Percentiles rank a stretch among this genome's conserved stretches.
phyloP scores from a whole-genome alignment of 495 filamentous ascomycete genomes.

The Tuber borchii region DNA sequence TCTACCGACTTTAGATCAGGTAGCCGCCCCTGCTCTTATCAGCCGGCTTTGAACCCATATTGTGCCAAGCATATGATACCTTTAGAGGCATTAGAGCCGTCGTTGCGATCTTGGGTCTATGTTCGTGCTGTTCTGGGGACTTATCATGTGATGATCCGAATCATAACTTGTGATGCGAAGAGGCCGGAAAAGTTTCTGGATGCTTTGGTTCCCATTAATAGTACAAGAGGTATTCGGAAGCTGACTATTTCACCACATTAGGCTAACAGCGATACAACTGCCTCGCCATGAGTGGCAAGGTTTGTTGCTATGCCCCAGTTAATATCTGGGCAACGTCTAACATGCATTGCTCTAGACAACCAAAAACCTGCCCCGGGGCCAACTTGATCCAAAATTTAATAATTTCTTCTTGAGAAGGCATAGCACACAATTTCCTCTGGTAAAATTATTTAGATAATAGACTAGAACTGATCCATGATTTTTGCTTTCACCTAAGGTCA shows the following conservation, averaged over 20 bases:
- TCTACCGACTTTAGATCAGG: background rate
- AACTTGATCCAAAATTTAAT: too few species aligned
- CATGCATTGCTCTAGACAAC: too few species aligned
- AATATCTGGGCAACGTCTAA: too few species aligned
- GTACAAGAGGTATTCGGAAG: background rate
- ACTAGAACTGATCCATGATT: too few species aligned
- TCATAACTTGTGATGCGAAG: background rate
- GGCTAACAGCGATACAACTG: background rate
- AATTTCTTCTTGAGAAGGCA: too few species aligned
- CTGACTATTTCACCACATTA: background rate
- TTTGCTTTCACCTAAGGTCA: too few species aligned
- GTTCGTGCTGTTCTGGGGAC: background rate
- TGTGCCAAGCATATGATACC: background rate
- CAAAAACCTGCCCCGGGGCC: too few species aligned
- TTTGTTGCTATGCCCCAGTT: background rate
- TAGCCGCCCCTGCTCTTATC: background rate
- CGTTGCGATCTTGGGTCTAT: background rate
- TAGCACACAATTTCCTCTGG: too few species aligned
- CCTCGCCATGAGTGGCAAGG: background rate
- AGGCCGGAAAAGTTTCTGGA: background rate
- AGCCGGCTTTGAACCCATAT: background rate
- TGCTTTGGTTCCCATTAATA: background rate
- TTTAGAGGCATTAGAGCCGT: background rate
- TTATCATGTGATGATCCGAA: background rate
- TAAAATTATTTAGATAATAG: too few species aligned